Evolutionary conservation across 2,329 filamentous ascomycete genomes (phyloP), one percentile per base, ranked within the genome.

Genomic region (Aspergillus flavus): DNA sequence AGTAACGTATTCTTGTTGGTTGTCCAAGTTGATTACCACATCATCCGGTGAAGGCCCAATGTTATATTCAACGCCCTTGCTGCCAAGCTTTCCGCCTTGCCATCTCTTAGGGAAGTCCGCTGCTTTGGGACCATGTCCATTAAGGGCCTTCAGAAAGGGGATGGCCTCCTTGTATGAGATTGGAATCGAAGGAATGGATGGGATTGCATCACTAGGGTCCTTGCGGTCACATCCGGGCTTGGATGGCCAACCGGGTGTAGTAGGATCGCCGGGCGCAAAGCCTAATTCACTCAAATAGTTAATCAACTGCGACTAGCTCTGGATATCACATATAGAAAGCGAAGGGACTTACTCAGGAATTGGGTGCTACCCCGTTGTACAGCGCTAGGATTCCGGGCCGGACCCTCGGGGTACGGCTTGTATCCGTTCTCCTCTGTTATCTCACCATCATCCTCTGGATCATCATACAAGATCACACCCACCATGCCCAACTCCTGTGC

Each of bases 241-340:
- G 0, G 93, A 97, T 9, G 94, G 91, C 73, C 97, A 97, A 12
- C 95, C 95, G 21, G 93, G 93, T 0, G 95, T 98, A 0, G 95
- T 96, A 56, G 94, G 94, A 73, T 98, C 88, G 59, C 87, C 88
- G 23, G 87, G 86, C 53, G 83, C 82, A 45, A 86, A 80, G 67
- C 84, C 86, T 87, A 63, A 41, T 56, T 52, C 48, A 52, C 48
- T 53, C 36, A 68, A 43, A 60, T 16, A 14, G 43, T 59, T 26
- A 55, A 16, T 11, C 26, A 28, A 23, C 30, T 21, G 36, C 39
- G 10, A 30, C 19, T 16, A 32, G 2, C 21, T 56, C 14, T 30
- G 6, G 3, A 32, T 28, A 12, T 46, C 12, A 46, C 26, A 26
- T 7, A 52, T 28, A 26, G 30, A 9, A 2, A 16, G 16, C 34